Conservation (phyloP, 805 yeast genomes). For the Starmerella riodocensis region DNA sequence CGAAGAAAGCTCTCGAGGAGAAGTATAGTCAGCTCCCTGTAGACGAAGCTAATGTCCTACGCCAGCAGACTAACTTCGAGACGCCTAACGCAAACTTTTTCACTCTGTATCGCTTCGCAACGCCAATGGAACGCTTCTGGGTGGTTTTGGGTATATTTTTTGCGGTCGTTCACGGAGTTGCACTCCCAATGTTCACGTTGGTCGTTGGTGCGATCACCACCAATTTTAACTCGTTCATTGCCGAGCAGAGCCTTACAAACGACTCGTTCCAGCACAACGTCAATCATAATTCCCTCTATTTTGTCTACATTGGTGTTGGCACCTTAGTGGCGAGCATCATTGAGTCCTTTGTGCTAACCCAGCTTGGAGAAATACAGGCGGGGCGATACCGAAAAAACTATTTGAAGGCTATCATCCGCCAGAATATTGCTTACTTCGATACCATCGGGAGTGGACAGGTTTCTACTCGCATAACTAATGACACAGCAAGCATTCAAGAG, state of each 20-base stretch:
- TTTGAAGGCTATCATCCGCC: constrained; percentile 29
- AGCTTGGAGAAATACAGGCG: constrained; percentile 32
- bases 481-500: constrained; percentile 32
- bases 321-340: constrained; percentile 25
- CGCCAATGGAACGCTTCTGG: constrained; percentile 23
- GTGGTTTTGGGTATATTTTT: constrained; percentile 25
- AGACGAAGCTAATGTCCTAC: constrained; percentile 26
- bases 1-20: constrained; percentile 10
- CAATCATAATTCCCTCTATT: constrained; percentile 30
- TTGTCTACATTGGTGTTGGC: constrained; percentile 32
- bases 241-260: constrained; percentile 16
- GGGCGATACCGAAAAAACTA: constrained; percentile 30
- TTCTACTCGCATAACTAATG: constrained; percentile 32
- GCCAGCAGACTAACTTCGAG: constrained; percentile 25
- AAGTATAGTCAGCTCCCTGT: constrained; percentile 20
- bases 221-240: constrained; percentile 27
- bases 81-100: constrained; percentile 21
- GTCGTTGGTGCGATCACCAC: constrained; percentile 32
- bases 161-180: constrained; percentile 31
- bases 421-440: constrained; percentile 33
- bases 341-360: constrained; percentile 29
- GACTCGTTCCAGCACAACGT: constrained; percentile 27
- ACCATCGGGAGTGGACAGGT: constrained; percentile 33
- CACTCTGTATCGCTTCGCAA: constrained; percentile 29
- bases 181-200: constrained; percentile 31